A percentile compares a stretch with the other conserved stretches of the same genome.
Evolutionary conservation across 306 rosid genomes (phyloP).

Genomic region (Cucumis hystrix): DNA sequence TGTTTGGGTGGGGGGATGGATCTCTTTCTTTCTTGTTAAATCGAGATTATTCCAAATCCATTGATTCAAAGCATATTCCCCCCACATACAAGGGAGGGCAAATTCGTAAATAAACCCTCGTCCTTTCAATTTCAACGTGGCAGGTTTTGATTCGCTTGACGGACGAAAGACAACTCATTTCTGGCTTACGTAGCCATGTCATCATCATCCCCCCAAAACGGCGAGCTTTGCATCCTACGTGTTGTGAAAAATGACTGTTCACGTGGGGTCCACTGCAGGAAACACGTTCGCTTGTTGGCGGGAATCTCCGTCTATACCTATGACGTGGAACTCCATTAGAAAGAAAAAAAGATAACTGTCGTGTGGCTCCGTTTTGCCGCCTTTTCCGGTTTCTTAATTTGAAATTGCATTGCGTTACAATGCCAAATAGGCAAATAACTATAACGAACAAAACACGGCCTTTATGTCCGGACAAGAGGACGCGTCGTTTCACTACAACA

Average conservation of each 20-base stretch:
- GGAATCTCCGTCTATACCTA: background rate
- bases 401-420: background rate
- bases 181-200: background rate
- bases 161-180: background rate
- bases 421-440: background rate
- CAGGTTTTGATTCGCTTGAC: background rate
- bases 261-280: constrained; percentile 19
- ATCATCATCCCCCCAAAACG: background rate
- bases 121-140: background rate
- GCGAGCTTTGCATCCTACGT: background rate
- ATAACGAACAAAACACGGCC: background rate
- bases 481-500: background rate
- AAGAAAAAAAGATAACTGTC: background rate
- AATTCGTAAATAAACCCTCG: background rate
- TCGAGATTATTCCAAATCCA: background rate
- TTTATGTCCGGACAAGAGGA: background rate
- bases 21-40: background rate
- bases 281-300: constrained; percentile 34
- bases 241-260: background rate
- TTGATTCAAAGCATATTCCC: constrained; percentile 1
- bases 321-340: constrained; percentile 1
- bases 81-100: background rate
- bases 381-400: background rate
- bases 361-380: background rate
- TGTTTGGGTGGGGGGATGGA: background rate